Base-by-base conservation (phyloP, 805 yeast genomes). In the Candida ovalis region DNA sequence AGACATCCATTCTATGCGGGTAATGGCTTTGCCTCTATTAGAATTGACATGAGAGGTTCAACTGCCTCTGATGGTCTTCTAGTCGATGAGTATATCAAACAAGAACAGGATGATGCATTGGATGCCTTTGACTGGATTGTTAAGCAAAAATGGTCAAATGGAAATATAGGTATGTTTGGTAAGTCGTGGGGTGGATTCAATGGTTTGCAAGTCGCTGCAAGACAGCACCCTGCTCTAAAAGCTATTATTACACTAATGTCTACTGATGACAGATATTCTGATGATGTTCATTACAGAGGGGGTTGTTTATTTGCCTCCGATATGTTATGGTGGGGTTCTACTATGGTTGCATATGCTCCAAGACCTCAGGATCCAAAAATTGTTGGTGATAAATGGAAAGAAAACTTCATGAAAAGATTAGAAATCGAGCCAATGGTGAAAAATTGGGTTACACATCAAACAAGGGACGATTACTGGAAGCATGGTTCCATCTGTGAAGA, bases 131-230 rank as follows among this genome's bases (percentile, higher is more conserved):
- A 73, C 50, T 73, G 76, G 76, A 68, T 73, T 17, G 44, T 62
- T 3, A 43, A 48, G 21, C 77, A 74, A 51, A 33, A 44, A 0
- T 74, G 77, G 77, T 72, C 77, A 33, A 74, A 74, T 51, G 77
- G 76, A 13, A 66, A 63, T 45, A 66, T 74, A 46, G 78, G 71
- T 18, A 71, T 72, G 74, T 71, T 73, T 62, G 78, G 77, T 33
- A 74, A 74, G 54, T 72, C 77, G 1, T 74, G 78, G 78, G 77
- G 74, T 44, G 77, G 77, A 1, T 74, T 74, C 59, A 74, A 74
- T 51, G 72, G 75, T 7, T 59, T 73, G 30, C 78, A 74, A 52
- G 58, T 74, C 22, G 77, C 77, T 12, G 73, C 73, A 5, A 64
- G 74, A 59, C 73, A 71, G 49, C 78, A 74, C 52, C 77, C 76